Base-by-base conservation (phyloP, 2,329 filamentous ascomycete species). In the Aspergillus versicolor region DNA sequence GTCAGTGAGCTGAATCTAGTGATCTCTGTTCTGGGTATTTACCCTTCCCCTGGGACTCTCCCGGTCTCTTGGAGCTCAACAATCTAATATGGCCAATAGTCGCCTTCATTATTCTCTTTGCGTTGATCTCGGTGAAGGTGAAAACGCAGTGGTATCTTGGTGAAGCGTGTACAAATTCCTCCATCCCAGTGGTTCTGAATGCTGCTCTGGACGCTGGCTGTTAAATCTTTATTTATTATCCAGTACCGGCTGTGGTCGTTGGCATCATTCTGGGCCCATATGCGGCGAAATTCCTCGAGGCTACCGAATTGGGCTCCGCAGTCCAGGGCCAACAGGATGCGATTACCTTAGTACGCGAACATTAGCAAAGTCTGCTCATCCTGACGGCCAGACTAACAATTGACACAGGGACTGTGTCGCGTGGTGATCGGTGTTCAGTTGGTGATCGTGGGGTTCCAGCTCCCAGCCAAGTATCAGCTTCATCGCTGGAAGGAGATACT, bases 351-450 rank as follows among this genome's bases (percentile, higher is more conserved):
- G 47, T 50, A 32, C 13, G 37, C 37, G 17, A 13, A 12, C 7
- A 21, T n/a, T 22, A 21, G 12, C 24, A 43, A 42, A 24, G n/a
- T 24, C 15, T n/a, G 42, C 30, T 58, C 61, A 44, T 1, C 4
- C 11, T 21, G 38, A 8, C 37, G 13, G 37, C 37, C 17, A 40
- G 17, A 27, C 27, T 40, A 17, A n/a, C 3, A 15, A 40, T n/a
- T 40, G 37, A 46, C 59, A 1, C 24, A 79, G 68, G 82, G 81
- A 12, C 63, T 86, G 5, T 79, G 78, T 60, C 78, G 84, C 17
- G 74, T 87, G 21, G 82, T 86, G 57, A 86, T 87, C 54, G 82
- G 84, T 3, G 77, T 87, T 2, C 84, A 87, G 62, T 76, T 86
- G n/a, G 76, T 86, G 37, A 87, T 87, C 55, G 84, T 83, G 2